Evolutionary conservation across 1,284 basidiomycete species (phyloP).

Genomic region (Afroboletus lepidellus): DNA sequence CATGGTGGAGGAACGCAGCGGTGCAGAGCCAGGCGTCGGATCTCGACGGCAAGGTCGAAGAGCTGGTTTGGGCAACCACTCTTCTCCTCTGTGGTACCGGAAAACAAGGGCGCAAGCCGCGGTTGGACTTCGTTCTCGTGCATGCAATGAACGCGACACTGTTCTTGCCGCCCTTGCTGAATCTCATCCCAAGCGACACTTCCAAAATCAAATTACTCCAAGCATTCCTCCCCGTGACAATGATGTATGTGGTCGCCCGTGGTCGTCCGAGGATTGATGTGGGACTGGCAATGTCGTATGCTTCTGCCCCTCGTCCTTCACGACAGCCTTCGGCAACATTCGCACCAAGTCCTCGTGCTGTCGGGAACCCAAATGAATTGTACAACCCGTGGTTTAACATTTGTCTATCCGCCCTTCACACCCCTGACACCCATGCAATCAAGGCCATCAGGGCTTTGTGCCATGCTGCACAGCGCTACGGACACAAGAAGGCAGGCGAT

Average conservation of each 20-base stretch:
- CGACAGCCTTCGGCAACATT: slow-evolving; percentile 4
- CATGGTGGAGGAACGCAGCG: slow-evolving; percentile 42
- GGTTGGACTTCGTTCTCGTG: slow-evolving; percentile 74
- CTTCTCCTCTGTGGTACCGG: slow-evolving; percentile 56
- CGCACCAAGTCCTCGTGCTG: slow-evolving; percentile 8
- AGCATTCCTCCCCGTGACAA: slow-evolving; percentile 43
- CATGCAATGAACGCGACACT: slow-evolving; percentile 63
- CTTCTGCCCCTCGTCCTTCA: slow-evolving; percentile 43
- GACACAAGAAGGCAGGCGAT: slow-evolving; percentile 41
- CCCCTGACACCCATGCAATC: slow-evolving; percentile 59
- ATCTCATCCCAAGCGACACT: slow-evolving; percentile 35
- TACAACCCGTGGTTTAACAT: slow-evolving; percentile 62
- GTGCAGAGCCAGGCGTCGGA: slow-evolving; percentile 33
- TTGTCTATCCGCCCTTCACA: slow-evolving; percentile 51
- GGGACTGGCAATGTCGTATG: slow-evolving; percentile 54
- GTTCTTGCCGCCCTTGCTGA: slow-evolving; percentile 54
- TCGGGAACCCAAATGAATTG: slow-evolving; percentile 39
- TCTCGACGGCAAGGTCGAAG: slow-evolving; percentile 48
- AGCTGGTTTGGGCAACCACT: slow-evolving; percentile 51
- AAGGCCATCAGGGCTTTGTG: slow-evolving; percentile 60
- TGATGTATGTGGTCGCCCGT: slow-evolving; percentile 48
- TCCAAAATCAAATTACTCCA: slow-evolving; percentile 50
- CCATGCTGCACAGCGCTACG: slow-evolving; percentile 51
- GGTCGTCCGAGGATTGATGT: slow-evolving; percentile 61
- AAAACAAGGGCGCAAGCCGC: slow-evolving; percentile 44